Base-by-base conservation (phyloP, 441 rosid species). In the Adansonia gregorii region DNA sequence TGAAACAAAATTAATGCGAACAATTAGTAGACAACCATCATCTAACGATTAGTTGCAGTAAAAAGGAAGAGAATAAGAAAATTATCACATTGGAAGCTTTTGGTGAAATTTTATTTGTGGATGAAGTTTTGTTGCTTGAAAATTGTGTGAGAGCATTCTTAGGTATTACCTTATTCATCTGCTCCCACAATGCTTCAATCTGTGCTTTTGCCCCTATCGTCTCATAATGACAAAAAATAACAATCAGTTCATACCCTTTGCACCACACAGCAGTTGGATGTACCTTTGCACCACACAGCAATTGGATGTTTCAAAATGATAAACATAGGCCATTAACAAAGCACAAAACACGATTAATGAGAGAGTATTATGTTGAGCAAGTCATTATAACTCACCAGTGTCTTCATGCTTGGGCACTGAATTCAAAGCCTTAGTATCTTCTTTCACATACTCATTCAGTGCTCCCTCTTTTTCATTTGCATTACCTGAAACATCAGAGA, bases 171-270 rank as follows among this genome's bases (percentile, higher is more conserved):
- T 83, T 76, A 80, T 86, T 90, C 95, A 91, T 90, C 70, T 88
- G 86, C 85, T 88, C 88, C 95, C 95, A 91, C 81, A 87, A 4
- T 3, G 87, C 86, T 24, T 87, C 88, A 72, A 86, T 89, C 8
- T 76, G 85, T 66, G 80, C 82, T 76, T 85, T 86, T 75, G 17
- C 73, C 64, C 82, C 93, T 87, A 72, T 9, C 76, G 35, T 87
- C 68, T 7, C 75, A 73, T 31, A 17, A 60, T 43, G 24, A 8
- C 8, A 6, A 17, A 24, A 24, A 24, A 24, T 24, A 24, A 24
- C n/a, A 63, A 73, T 39, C 22, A 76, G 6, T 24, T 46, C 49
- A 71, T 55, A 31, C 14, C 19, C 67, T 69, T 59, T 68, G 12
- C 71, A 19, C 39, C 74, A 43, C 10, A 58, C 68, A 27, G 35